Evolutionary conservation across 805 yeast species (phyloP), one percentile per base, ranked within the genome.

Genomic region (Suhomyces tanzawaensis): DNA sequence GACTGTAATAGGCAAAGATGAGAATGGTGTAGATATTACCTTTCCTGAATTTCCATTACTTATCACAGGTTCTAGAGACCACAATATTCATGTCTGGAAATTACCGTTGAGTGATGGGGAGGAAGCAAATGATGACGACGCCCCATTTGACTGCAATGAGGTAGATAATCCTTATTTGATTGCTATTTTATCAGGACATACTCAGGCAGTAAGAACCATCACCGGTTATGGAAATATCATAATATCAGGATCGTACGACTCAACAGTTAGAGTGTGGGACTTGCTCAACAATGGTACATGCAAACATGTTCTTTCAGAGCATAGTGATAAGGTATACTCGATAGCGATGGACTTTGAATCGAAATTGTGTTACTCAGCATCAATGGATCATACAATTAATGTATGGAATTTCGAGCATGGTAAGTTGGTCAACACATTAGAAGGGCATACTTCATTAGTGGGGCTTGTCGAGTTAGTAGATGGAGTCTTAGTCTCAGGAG

Each of bases 191-290:
- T 66, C 77, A 15, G 97, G 69, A 4, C 68, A 62, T 40, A 71
- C 83, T 12, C 83, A 79, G 12, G 75, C 90, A 2, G 97, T 91
- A 1, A 76, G 99, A 39, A 81, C 96, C 0, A 85, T 91, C 7
- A 74, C 93, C 1, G 97, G 96, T 1, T 71, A 81, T 58, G 96
- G 91, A 1, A 85, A 86, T 53, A 76, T 82, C 9, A 76, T 91
- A 15, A 81, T 91, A 2, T 83, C 93, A 21, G 97, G 97, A 0
- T 85, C 95, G 4, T 91, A 91, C 58, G 99, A 91, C 62, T 75
- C 83, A 36, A 85, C 86, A 1, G 86, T 90, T 4, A 75, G 97
- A 43, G 95, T 91, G 2, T 91, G 99, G 99, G 93, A 87, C 51
- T 69, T 90, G 44, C 47, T 64, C 13, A 73, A 77, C 22, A 79